A percentile compares a stretch with the other conserved stretches of the same genome.
Evolutionary conservation across 2,329 filamentous ascomycete species (phyloP).

Genomic region (Aspergillus ruber): DNA sequence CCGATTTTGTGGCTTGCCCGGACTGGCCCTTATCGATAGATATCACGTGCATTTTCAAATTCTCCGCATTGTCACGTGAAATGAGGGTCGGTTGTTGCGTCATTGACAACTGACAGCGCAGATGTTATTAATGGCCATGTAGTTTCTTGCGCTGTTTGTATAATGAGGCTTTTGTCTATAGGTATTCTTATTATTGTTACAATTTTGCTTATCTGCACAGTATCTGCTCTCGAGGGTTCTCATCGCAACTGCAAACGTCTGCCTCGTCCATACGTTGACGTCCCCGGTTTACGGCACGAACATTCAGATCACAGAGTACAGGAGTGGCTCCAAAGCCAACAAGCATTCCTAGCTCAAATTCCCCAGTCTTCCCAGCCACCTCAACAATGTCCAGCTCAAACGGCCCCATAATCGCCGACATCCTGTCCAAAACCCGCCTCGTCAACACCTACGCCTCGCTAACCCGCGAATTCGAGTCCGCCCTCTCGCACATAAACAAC

Average conservation of each 20-base stretch:
- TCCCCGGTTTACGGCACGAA: conserved; percentile 11
- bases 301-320: conserved; percentile 8
- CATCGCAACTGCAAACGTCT: conserved; percentile 12
- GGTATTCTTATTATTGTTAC: neutral
- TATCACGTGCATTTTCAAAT: neutral
- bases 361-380: neutral
- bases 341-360: conserved; percentile 10
- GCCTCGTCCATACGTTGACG: conserved; percentile 11
- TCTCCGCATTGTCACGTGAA: conserved; percentile 11
- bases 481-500: conserved; percentile 64
- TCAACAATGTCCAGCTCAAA: neutral
- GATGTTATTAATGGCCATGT: neutral
- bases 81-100: conserved; percentile 12
- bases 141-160: neutral
- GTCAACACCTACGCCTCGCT: conserved; percentile 82
- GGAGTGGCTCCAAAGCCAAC: conserved; percentile 16
- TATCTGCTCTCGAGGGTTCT: conserved; percentile 8
- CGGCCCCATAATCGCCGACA: conserved; percentile 70
- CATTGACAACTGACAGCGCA: conserved; percentile 5
- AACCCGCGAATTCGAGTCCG: conserved; percentile 65
- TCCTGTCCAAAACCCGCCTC: conserved; percentile 69
- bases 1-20: conserved; percentile 13
- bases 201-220: conserved; percentile 8
- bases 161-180: no score
- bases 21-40: conserved; percentile 18